phyloP scores from a whole-genome alignment of 164 flowering plant genomes.

The Magnolia sinica region DNA sequence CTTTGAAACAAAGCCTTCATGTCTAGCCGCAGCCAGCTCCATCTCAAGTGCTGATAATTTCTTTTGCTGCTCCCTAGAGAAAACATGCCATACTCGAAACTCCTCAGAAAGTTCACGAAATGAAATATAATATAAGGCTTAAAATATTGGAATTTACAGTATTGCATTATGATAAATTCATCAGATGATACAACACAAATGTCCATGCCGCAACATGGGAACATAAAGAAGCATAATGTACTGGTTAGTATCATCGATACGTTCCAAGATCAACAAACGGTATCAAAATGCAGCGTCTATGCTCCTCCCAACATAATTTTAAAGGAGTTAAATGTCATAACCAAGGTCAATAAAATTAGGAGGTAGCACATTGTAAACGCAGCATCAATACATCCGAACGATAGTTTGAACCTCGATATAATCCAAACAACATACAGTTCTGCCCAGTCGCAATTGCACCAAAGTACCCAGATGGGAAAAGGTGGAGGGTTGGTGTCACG shows the following conservation, averaged over 20 bases:
- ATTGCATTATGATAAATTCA: not conserved
- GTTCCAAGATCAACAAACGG: not conserved
- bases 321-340: not conserved
- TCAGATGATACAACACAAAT: not conserved
- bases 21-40: conserved; percentile 71
- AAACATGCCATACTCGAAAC: not conserved
- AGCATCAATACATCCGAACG: not conserved
- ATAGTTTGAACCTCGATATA: not conserved
- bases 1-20: conserved; percentile 73
- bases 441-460: not conserved
- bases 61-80: conserved; percentile 75
- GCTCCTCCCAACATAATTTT: too few species aligned
- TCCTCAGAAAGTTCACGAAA: not conserved
- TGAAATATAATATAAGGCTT: not conserved
- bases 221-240: not conserved
- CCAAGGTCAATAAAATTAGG: not conserved
- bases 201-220: not conserved
- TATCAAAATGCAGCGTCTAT: too few species aligned
- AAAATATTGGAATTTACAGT: too few species aligned
- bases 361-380: not conserved
- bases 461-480: too few species aligned
- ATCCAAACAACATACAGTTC: not conserved
- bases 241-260: not conserved
- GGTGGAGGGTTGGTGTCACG: too few species aligned
- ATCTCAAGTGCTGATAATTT: conserved; percentile 66